These are phyloP conservation scores for Voacanga thouarsii DNA, from an alignment of 257 asterid genomes.

Conservation along the genomic window DNA sequence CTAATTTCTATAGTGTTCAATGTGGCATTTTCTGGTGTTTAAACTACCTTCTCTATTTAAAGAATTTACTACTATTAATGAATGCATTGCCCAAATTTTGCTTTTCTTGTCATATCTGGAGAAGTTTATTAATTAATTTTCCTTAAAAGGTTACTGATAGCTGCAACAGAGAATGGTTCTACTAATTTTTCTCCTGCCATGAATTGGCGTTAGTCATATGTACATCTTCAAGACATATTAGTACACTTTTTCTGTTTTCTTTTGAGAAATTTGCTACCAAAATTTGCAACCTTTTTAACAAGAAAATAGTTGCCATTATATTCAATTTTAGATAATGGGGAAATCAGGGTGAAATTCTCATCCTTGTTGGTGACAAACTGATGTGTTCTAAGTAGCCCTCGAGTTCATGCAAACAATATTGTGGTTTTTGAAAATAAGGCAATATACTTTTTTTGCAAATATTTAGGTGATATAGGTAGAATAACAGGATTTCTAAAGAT, in stretches of 20 bases:
- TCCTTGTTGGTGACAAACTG: background rate
- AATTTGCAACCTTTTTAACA: no score
- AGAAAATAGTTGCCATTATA: no score
- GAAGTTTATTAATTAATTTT: background rate
- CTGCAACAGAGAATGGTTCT: background rate
- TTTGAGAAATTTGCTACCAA: no score
- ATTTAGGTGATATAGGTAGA: background rate
- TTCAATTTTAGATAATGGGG: no score
- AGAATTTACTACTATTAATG: no score
- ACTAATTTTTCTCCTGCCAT: background rate
- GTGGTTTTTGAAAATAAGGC: background rate
- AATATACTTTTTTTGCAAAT: background rate
- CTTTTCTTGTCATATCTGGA: background rate
- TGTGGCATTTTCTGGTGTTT: no score
- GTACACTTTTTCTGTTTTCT: no score
- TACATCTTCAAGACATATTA: background rate
- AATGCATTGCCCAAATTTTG: no score
- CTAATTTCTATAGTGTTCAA: background rate
- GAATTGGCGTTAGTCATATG: background rate
- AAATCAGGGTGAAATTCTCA: background rate
- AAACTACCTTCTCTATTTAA: no score
- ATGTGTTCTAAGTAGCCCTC: background rate
- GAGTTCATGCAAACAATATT: background rate
- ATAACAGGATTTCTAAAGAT: background rate
- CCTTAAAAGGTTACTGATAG: background rate